Evolutionary conservation across 345 rosid genomes (phyloP).

Genomic region (Camelina neglecta): DNA sequence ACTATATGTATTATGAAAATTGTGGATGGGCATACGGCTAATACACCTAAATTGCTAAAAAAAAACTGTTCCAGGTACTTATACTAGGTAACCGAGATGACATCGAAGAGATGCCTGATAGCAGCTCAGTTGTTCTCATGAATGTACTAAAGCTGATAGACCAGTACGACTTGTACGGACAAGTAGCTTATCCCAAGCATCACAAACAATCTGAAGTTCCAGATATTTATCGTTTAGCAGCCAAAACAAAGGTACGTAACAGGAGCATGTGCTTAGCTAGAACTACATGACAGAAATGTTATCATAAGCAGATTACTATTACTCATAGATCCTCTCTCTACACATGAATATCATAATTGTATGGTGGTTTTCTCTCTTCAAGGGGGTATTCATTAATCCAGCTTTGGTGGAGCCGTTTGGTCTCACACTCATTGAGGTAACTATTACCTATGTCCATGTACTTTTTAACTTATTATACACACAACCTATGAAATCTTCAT

Average conservation of each 20-base stretch:
- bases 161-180: conserved; percentile 94
- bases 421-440: conserved; percentile 93
- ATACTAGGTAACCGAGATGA: conserved; percentile 95
- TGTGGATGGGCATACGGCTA: conserved; percentile 6
- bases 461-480: conserved; percentile 49
- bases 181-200: conserved; percentile 96
- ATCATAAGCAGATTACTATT: conserved; percentile 4
- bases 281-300: neutral
- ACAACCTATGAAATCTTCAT: conserved; percentile 31
- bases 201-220: conserved; percentile 95
- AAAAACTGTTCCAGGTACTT: conserved; percentile 74
- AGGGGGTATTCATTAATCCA: conserved; percentile 99
- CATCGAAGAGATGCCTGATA: conserved; percentile 88
- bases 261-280: neutral
- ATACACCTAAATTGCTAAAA: conserved; percentile 35
- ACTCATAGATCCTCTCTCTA: conserved; percentile 24
- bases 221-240: conserved; percentile 91
- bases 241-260: conserved; percentile 84
- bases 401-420: conserved; percentile 98
- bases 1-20: conserved; percentile 1
- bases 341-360: conserved; percentile 23
- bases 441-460: conserved; percentile 29
- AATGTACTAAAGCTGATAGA: conserved; percentile 89
- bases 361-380: conserved; percentile 35
- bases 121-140: conserved; percentile 79